Percentiles rank a stretch among this genome's conserved stretches.
These are phyloP conservation scores for Leccinum subrobustum DNA, from an alignment of 1,284 basidiomycete species.

Conservation along the genomic window DNA sequence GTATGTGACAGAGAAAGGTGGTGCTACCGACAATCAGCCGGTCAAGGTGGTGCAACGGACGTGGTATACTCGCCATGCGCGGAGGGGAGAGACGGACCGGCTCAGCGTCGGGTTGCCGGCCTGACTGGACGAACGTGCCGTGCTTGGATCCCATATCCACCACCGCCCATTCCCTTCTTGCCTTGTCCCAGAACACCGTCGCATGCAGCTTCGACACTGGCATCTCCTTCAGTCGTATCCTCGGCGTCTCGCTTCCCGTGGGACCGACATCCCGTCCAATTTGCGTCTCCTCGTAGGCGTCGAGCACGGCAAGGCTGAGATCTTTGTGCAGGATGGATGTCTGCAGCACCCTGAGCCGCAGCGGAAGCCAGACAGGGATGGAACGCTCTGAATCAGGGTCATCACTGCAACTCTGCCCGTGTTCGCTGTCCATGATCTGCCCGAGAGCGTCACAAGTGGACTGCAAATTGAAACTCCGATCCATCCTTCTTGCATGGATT, in stretches of 20 bases:
- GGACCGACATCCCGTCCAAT: constrained; percentile 65
- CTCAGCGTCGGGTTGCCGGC: constrained; percentile 14
- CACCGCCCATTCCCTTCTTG: constrained; percentile 57
- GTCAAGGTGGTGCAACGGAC: constrained; percentile 60
- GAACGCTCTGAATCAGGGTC: constrained; percentile 13
- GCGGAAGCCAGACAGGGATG: constrained; percentile 27
- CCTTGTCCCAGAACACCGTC: constrained; percentile 66
- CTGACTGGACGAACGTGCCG: constrained; percentile 60
- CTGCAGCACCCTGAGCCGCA: constrained; percentile 57
- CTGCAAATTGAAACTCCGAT: constrained; percentile 26
- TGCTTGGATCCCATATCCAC: constrained; percentile 84
- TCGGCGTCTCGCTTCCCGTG: constrained; percentile 49
- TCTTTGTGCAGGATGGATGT: constrained; percentile 51
- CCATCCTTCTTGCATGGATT: constrained; percentile 38
- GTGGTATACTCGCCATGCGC: constrained; percentile 65
- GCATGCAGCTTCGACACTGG: constrained; percentile 77
- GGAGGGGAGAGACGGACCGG: constrained; percentile 57
- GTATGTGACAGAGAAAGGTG: constrained; percentile 66
- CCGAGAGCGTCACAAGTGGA: background rate
- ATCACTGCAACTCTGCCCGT: constrained; percentile 6
- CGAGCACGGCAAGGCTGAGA: constrained; percentile 56
- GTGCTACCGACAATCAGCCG: constrained; percentile 65
- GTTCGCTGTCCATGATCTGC: constrained; percentile 14
- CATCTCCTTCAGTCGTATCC: constrained; percentile 77
- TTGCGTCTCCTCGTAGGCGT: constrained; percentile 62